These are phyloP conservation scores for Lepidium sativum DNA, from an alignment of 345 rosid species.

Conservation along the genomic window DNA sequence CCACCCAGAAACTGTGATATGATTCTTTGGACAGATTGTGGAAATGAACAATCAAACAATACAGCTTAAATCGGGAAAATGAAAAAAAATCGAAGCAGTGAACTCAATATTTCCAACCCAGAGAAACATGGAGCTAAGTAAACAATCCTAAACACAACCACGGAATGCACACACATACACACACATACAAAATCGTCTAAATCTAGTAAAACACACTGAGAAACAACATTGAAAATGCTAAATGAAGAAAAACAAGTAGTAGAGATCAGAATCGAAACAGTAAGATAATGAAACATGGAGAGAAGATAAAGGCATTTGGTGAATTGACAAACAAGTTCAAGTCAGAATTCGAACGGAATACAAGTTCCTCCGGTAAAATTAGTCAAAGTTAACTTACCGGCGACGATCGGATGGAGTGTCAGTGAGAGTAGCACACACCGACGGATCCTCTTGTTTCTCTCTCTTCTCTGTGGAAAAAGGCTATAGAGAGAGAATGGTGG, in stretches of 20 bases:
- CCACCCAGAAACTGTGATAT: not conserved
- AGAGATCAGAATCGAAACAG: constrained; percentile 15
- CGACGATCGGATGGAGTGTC: constrained; percentile 19
- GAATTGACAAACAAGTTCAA: not conserved
- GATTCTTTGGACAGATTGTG: not conserved
- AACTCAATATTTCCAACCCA: not conserved
- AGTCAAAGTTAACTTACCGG: constrained; percentile 11
- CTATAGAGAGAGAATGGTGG: constrained; percentile 22
- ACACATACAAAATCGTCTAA: not conserved
- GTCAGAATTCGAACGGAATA: constrained; percentile 4
- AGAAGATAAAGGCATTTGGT: not conserved
- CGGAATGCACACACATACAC: not conserved
- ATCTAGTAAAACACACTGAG: constrained; percentile 17
- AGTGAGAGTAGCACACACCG: not conserved
- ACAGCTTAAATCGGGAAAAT: not conserved
- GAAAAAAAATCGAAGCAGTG: not conserved
- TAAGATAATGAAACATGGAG: not conserved
- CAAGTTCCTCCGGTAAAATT: not conserved
- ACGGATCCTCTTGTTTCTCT: constrained; percentile 20
- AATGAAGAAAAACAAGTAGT: not conserved
- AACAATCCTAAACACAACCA: not conserved
- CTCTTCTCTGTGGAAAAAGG: constrained; percentile 1
- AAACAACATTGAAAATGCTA: constrained; percentile 5
- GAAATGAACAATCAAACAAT: constrained; percentile 3
- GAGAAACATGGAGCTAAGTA: not conserved